Conservation (phyloP, 768 basidiomycete species). For the Serendipita sp. region DNA sequence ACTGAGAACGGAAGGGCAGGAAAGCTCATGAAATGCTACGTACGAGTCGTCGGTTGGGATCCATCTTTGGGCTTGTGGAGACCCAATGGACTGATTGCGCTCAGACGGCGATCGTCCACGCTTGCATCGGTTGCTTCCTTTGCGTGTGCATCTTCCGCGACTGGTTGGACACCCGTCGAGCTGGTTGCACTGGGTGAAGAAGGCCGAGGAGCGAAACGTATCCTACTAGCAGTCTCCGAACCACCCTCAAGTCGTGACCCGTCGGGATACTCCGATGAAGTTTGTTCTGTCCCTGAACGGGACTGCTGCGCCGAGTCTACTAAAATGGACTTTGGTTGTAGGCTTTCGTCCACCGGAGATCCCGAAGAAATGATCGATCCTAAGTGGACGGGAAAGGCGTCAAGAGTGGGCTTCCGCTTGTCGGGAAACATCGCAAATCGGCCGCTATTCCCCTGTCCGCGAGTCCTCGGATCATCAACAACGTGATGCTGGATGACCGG, state of each 20-base stretch:
- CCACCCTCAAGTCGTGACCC: too few relatives aligned
- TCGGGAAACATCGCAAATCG: constrained; percentile 58
- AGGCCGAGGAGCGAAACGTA: not conserved
- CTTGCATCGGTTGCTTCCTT: not conserved
- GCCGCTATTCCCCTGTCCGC: constrained; percentile 20
- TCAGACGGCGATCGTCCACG: not conserved
- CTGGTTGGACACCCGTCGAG: not conserved
- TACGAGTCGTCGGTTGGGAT: not conserved
- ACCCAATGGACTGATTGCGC: not conserved
- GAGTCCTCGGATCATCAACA: not conserved
- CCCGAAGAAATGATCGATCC: not conserved
- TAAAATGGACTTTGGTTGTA: not conserved
- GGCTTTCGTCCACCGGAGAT: not conserved
- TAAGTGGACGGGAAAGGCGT: not conserved
- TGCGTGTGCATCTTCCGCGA: not conserved
- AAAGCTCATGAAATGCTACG: not conserved
- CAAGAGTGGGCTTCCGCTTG: constrained; percentile 4
- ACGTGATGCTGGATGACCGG: not conserved
- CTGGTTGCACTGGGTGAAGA: not conserved
- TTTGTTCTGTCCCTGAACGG: not conserved
- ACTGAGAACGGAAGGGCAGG: too few relatives aligned
- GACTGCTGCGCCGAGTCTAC: not conserved
- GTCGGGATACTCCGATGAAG: not conserved
- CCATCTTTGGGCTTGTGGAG: not conserved
- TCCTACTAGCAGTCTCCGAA: not conserved